Evolutionary conservation across 139 green algal genomes (phyloP), one percentile per base, ranked within the genome.

Genomic region (Chlamydomonas sphaeroides): DNA sequence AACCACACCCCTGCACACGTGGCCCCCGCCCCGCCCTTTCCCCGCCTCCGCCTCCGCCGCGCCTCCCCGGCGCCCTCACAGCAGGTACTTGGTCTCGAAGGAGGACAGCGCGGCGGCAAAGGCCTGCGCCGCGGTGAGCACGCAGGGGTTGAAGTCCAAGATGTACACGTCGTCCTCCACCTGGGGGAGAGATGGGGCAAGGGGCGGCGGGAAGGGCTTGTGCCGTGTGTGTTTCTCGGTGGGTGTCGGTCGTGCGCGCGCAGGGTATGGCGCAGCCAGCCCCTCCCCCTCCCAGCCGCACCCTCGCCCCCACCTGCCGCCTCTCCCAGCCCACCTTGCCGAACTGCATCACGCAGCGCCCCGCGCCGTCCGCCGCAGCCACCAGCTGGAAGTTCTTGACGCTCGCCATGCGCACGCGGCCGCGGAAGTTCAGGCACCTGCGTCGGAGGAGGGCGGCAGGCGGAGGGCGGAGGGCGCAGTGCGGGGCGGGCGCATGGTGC

Each of bases 361-460:
- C 87, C 8, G 87, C 70, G 10, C 82, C 49, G 70, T 88, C 84
- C 32, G 86, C 48, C 30, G 49, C 48, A n/a, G 36, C 61, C 59
- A 63, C 69, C 1, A 98, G 89, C 92, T 99, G 96, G 88, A 99
- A 99, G 88, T 99, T 99, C 74, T 99, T 99, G 7, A 99, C 96
- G 18, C 77, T 93, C 10, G 97, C 94, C 41, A 97, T 84, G 79
- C 95, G 97, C 21, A 99, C 97, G 11, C 97, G 86, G 10, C 96
- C 96, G 48, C 95, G 88, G 90, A 99, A 99, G 89, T 99, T 99
- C 41, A 99, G 90, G 89, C 96, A 99, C 56, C 56, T 62, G 56
- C 25, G 56, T 4, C 25, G 56, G 45, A 14, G 45, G 45, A 14
- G 11, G 45, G 45, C 11, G 45, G 14, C 11, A 14, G 45, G 45